These are phyloP conservation scores for Leucogyrophana mollusca DNA, from an alignment of 768 basidiomycete species.

Conservation along the genomic window DNA sequence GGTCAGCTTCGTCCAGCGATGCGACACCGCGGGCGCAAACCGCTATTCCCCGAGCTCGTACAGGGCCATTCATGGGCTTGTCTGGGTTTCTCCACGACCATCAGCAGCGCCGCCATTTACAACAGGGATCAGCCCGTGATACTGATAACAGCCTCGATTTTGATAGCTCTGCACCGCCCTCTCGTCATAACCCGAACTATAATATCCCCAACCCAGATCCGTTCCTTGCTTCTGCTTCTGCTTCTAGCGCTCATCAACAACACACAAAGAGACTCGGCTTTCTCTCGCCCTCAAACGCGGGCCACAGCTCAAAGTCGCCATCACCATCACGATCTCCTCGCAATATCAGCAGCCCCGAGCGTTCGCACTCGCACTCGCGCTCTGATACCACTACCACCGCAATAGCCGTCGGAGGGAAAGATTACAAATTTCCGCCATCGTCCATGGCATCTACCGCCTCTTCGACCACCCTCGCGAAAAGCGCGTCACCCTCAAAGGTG, in stretches of 20 bases:
- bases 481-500: constrained; percentile 35
- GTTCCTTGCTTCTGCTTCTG: constrained; percentile 9
- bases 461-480: constrained; percentile 24
- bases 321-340: constrained; percentile 23
- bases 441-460: constrained; percentile 27
- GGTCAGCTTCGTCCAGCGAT: constrained; percentile 44
- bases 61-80: constrained; percentile 18
- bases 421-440: constrained; percentile 11
- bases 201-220: constrained; percentile 11
- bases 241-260: constrained; percentile 20
- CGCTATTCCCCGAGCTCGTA: constrained; percentile 17
- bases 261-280: constrained; percentile 30
- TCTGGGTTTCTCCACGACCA: constrained; percentile 10
- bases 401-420: constrained; percentile 6
- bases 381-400: constrained; percentile 31
- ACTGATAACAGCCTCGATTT: constrained; percentile 16
- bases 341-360: constrained; percentile 31
- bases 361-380: constrained; percentile 37
- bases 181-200: constrained; percentile 11
- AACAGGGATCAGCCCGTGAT: constrained; percentile 7
- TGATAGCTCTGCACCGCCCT: constrained; percentile 4
- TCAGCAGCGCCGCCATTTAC: constrained; percentile 5
- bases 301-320: constrained; percentile 33
- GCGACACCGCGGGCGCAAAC: constrained; percentile 48
- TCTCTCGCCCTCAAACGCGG: constrained; percentile 39